phyloP scores from a whole-genome alignment of 768 basidiomycete species.

The Rhodotorula sphaerocarpa region DNA sequence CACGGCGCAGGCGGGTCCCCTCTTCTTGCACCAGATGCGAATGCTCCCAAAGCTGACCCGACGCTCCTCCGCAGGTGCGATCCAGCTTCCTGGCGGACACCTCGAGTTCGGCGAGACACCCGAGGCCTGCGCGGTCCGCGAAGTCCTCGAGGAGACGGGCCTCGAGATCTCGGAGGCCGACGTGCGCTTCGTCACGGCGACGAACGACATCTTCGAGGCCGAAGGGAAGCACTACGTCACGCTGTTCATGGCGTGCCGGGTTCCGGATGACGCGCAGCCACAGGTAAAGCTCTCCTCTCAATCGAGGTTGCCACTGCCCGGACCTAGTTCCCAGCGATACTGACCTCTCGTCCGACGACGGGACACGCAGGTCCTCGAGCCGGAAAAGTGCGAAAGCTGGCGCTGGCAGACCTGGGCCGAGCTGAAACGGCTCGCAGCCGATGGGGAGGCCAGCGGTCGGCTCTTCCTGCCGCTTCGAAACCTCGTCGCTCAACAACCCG shows the following conservation, averaged over 20 bases:
- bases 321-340: too few relatives aligned
- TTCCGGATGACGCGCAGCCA: background rate
- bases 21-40: background rate
- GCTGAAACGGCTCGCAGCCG: constrained; percentile 1
- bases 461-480: constrained; percentile 21
- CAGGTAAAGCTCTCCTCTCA: constrained; percentile 1
- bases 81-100: constrained; percentile 32
- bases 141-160: constrained; percentile 33
- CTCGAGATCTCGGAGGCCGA: background rate
- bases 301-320: too few relatives aligned
- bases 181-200: constrained; percentile 25
- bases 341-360: too few relatives aligned
- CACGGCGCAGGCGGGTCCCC: constrained; percentile 26
- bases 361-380: constrained; percentile 24
- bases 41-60: too few relatives aligned
- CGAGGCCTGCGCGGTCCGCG: constrained; percentile 23
- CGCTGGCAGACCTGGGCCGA: constrained; percentile 19
- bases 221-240: constrained; percentile 34
- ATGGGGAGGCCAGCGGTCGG: background rate
- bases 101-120: constrained; percentile 30
- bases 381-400: constrained; percentile 28
- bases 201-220: constrained; percentile 21
- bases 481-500: constrained; percentile 9
- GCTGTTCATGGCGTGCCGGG: constrained; percentile 6
- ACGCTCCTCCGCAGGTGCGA: constrained; percentile 6